Conservation (phyloP, 139 green algal genomes). For the Chlorella ohadii region DNA sequence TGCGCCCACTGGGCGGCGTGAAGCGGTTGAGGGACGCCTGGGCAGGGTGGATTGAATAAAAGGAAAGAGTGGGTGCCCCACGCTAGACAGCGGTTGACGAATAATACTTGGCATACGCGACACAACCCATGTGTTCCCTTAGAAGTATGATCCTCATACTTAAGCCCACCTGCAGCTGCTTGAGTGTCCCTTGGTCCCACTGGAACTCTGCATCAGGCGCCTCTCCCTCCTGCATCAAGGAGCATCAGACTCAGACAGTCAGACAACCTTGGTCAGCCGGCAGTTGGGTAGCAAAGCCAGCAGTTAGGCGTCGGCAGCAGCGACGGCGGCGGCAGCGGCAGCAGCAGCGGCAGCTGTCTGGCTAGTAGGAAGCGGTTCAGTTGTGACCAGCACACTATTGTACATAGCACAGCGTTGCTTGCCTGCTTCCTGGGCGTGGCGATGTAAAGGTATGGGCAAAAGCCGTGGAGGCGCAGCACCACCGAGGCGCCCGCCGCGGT, state of each 20-base stretch:
- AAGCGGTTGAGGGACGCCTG: conserved; percentile 37
- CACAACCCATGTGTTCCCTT: no score
- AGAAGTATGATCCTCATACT: no score
- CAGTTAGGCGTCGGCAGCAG: neutral
- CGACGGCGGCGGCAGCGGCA: neutral
- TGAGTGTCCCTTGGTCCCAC: neutral
- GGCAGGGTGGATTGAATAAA: no score
- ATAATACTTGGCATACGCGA: no score
- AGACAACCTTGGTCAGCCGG: no score
- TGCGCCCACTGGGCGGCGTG: conserved; percentile 39
- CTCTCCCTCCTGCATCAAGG: neutral
- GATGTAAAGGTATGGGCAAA: conserved; percentile 69
- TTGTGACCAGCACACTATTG: no score
- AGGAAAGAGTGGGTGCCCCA: no score
- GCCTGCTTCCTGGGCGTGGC: conserved; percentile 40
- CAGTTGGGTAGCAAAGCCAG: no score
- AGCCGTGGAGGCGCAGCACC: conserved; percentile 56
- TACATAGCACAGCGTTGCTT: neutral
- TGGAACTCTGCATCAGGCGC: neutral
- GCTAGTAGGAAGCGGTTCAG: no score
- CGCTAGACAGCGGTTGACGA: no score
- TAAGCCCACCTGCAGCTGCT: neutral
- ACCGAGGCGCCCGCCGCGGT: conserved; percentile 30
- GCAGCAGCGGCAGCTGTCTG: neutral
- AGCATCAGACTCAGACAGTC: no score